Evolutionary conservation across 495 filamentous ascomycete genomes (phyloP).

Genomic region (Penicillium mononematosum): DNA sequence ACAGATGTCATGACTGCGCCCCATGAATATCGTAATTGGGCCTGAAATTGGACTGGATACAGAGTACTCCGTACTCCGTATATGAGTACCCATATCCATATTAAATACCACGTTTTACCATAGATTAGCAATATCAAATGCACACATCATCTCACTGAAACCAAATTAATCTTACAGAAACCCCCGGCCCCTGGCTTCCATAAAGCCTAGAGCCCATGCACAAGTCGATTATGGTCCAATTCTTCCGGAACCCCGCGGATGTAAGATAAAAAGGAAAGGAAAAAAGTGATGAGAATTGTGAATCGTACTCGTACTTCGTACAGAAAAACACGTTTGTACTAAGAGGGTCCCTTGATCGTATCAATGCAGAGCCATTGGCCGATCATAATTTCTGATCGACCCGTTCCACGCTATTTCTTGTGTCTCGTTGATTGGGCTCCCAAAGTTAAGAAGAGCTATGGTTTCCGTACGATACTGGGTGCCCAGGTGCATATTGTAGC

Average conservation of each 20-base stretch:
- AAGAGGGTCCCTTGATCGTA: not conserved
- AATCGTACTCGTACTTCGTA: not conserved
- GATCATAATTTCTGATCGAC: slow-evolving; percentile 1
- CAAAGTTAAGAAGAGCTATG: not conserved
- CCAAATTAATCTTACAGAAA: slow-evolving; percentile 1
- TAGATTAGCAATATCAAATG: not conserved
- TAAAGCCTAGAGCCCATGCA: not conserved
- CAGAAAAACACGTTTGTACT: not conserved
- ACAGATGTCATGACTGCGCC: slow-evolving; percentile 11
- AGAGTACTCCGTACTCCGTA: too few species aligned
- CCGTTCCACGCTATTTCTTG: not conserved
- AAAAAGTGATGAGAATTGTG: not conserved
- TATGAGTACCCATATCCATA: not conserved
- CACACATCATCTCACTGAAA: slow-evolving; percentile 3
- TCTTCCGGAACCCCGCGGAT: slow-evolving; percentile 5
- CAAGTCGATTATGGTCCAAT: not conserved
- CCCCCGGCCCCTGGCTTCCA: not conserved
- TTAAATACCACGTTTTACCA: slow-evolving; percentile 1
- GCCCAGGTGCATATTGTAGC: too few species aligned
- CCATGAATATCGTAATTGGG: not conserved
- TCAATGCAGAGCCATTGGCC: slow-evolving; percentile 5
- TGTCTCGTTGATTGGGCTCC: not conserved
- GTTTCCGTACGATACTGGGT: too few species aligned
- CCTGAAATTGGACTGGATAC: not conserved
- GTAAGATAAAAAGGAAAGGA: not conserved